A percentile compares a stretch with the other conserved stretches of the same genome.
Conservation (phyloP, 2,329 filamentous ascomycete species). For the Sclerotinia glacialis region DNA sequence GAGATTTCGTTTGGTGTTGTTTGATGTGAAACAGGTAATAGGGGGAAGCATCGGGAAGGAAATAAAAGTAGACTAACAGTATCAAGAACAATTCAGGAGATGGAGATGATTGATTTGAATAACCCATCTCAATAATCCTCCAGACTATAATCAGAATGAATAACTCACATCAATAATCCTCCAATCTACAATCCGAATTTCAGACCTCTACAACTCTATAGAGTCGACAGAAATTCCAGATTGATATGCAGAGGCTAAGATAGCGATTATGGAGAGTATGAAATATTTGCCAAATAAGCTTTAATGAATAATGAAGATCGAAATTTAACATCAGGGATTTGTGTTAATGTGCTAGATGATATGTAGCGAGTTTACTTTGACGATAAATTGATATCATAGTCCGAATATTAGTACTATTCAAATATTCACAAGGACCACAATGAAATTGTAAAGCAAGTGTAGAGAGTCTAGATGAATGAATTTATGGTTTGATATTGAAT, state of each 20-base stretch:
- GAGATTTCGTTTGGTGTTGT: neutral
- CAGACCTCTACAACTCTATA: neutral
- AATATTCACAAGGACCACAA: too few species aligned
- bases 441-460: too few species aligned
- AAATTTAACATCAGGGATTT: neutral
- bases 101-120: too few species aligned
- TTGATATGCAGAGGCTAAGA: neutral
- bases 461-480: too few species aligned
- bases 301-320: neutral
- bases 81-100: too few species aligned
- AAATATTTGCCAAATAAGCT: neutral
- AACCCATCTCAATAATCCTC: too few species aligned
- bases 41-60: neutral
- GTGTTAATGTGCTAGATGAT: neutral
- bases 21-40: neutral
- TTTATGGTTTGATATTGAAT: too few species aligned
- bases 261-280: neutral
- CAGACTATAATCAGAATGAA: too few species aligned
- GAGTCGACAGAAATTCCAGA: neutral
- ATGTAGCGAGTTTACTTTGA: neutral
- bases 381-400: too few species aligned
- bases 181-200: neutral
- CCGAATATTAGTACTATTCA: too few species aligned
- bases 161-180: too few species aligned
- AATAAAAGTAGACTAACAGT: too few species aligned